A percentile compares a stretch with the other conserved stretches of the same genome.
These are phyloP conservation scores for Trichoderma gracile DNA, from an alignment of 2,329 filamentous ascomycete species.

Conservation along the genomic window DNA sequence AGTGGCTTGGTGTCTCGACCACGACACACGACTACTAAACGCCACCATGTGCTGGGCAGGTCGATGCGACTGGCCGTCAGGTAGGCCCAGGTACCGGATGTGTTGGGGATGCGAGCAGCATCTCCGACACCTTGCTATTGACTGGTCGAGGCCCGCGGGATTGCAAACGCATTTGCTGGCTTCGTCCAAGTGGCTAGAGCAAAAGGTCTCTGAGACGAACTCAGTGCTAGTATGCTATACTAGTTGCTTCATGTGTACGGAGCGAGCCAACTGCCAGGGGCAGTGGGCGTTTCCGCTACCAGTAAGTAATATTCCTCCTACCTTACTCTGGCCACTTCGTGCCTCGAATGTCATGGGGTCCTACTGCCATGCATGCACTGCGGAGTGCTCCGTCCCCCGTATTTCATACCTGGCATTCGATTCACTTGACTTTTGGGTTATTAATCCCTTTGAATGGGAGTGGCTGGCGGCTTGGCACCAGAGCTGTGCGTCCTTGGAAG, in stretches of 20 bases:
- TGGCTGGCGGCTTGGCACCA: conserved; percentile 12
- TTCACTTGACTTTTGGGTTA: background rate
- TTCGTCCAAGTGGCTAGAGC: conserved; percentile 7
- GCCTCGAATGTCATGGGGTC: background rate
- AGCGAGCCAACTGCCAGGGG: background rate
- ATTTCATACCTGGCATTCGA: background rate
- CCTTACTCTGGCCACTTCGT: background rate
- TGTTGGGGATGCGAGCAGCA: background rate
- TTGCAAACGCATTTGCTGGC: conserved; percentile 3
- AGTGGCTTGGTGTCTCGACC: conserved; percentile 4
- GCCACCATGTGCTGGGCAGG: background rate
- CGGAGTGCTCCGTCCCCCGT: background rate
- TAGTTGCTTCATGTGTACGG: background rate
- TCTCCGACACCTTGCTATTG: conserved; percentile 13
- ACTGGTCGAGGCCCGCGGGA: conserved; percentile 7
- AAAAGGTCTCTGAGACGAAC: background rate
- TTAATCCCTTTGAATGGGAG: background rate
- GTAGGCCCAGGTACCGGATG: conserved; percentile 5
- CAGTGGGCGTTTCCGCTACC: too few relatives aligned
- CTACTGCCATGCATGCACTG: conserved; percentile 3
- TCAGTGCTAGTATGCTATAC: background rate
- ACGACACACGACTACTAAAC: background rate
- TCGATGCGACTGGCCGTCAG: background rate
- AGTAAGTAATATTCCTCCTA: background rate
- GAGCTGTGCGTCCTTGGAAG: background rate